These are phyloP conservation scores for Termitomyces sp. DNA, from an alignment of 768 basidiomycete genomes.

Conservation along the genomic window DNA sequence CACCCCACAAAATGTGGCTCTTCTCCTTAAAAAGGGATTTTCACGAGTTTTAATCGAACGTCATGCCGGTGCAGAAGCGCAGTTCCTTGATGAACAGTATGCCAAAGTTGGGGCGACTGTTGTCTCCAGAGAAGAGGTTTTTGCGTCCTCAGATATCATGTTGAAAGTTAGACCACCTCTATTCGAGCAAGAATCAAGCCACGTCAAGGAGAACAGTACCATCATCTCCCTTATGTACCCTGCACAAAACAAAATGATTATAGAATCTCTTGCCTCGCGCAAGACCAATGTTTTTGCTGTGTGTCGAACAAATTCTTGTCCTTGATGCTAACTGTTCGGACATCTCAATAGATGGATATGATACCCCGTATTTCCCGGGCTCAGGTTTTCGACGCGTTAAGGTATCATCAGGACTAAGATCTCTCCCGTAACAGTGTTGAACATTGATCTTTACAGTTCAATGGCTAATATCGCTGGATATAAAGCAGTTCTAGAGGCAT, in stretches of 20 bases:
- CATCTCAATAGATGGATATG: slow-evolving; percentile 65
- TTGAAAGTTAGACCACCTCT: slow-evolving; percentile 83
- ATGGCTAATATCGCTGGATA: slow-evolving; percentile 97
- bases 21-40: slow-evolving; percentile 84
- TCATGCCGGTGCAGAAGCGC: slow-evolving; percentile 64
- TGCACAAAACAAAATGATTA: slow-evolving; percentile 69
- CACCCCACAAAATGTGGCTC: slow-evolving; percentile 71
- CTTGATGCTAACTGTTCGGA: background rate
- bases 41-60: slow-evolving; percentile 65
- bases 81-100: slow-evolving; percentile 81
- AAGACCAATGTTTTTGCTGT: slow-evolving; percentile 71
- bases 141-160: slow-evolving; percentile 65
- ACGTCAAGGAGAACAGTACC: slow-evolving; percentile 70
- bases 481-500: slow-evolving; percentile 87
- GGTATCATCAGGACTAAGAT: slow-evolving; percentile 34
- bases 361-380: slow-evolving; percentile 90
- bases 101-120: slow-evolving; percentile 73
- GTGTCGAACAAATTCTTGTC: slow-evolving; percentile 14
- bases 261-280: slow-evolving; percentile 63
- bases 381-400: slow-evolving; percentile 85
- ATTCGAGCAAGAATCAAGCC: slow-evolving; percentile 52
- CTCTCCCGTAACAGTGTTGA: background rate
- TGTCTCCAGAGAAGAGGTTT: slow-evolving; percentile 69
- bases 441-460: slow-evolving; percentile 43
- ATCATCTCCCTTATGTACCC: slow-evolving; percentile 84